phyloP scores from a whole-genome alignment of 164 flowering plant species.

The Vitis rotundifolia region DNA sequence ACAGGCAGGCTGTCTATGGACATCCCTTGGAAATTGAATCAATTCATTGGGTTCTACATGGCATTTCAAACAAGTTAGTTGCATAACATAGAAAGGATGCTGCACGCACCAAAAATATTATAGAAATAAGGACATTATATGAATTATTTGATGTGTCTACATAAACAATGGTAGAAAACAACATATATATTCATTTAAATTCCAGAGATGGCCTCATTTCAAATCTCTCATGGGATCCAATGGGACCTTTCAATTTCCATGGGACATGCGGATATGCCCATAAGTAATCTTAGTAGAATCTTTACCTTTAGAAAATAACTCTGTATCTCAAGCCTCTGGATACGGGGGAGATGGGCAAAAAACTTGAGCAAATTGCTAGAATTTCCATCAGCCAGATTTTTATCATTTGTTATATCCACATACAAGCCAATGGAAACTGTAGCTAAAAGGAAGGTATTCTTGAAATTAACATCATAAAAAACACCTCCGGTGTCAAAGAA shows the following conservation, averaged over 20 bases:
- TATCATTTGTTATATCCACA: conserved; percentile 25
- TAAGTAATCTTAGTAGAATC: neutral
- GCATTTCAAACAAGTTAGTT: neutral
- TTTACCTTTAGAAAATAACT: conserved; percentile 51
- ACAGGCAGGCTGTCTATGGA: no score
- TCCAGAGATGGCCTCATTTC: neutral
- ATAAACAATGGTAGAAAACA: neutral
- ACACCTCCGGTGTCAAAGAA: conserved; percentile 48
- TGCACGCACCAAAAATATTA: neutral
- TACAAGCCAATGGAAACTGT: conserved; percentile 47
- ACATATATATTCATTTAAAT: neutral
- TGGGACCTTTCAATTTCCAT: neutral
- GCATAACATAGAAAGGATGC: neutral
- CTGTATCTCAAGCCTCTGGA: conserved; percentile 53
- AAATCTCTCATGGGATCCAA: neutral
- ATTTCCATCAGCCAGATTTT: conserved; percentile 13
- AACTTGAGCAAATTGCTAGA: conserved; percentile 44
- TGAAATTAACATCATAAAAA: conserved; percentile 40
- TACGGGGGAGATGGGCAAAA: conserved; percentile 39
- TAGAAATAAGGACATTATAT: neutral
- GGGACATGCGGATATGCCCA: neutral
- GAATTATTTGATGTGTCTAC: neutral
- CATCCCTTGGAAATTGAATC: neutral
- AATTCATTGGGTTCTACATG: neutral
- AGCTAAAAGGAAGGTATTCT: conserved; percentile 34